Evolutionary conservation across 108 stramenopile genomes (phyloP).

Genomic region (Stephanodiscus triporus): DNA sequence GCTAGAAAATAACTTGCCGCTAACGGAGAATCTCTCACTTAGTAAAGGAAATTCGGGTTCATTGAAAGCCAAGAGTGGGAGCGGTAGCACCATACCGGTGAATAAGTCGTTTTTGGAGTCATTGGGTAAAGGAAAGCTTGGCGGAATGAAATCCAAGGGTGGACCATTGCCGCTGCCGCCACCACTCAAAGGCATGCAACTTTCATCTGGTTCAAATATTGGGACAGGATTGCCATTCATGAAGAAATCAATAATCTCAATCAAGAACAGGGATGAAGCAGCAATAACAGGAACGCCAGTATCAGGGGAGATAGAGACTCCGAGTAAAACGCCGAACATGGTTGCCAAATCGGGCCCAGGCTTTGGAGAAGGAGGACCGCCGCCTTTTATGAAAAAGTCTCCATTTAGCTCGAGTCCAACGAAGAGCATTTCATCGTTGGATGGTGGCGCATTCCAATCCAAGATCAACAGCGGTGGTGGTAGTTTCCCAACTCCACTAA

Average conservation of each 20-base stretch:
- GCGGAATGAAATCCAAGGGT: neutral
- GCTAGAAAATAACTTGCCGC: too few species aligned
- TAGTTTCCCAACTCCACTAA: neutral
- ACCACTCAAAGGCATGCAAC: neutral
- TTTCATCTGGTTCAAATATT: neutral
- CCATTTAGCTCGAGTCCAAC: neutral
- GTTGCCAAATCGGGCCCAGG: neutral
- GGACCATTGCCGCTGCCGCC: neutral
- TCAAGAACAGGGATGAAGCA: neutral
- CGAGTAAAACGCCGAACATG: neutral
- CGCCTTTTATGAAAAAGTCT: conserved; percentile 16
- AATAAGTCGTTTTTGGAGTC: neutral
- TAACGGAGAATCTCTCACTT: neutral
- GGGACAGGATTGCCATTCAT: neutral
- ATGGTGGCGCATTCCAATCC: neutral
- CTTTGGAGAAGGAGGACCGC: neutral
- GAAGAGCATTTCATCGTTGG: neutral
- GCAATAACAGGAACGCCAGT: neutral
- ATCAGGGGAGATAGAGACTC: neutral
- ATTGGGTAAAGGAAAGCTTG: neutral
- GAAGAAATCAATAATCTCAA: neutral
- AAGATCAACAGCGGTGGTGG: neutral
- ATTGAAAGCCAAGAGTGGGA: neutral
- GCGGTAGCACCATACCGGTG: neutral
- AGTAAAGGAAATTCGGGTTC: neutral